phyloP scores from a whole-genome alignment of 2,329 filamentous ascomycete species.

The Epicoccum nigrum region DNA sequence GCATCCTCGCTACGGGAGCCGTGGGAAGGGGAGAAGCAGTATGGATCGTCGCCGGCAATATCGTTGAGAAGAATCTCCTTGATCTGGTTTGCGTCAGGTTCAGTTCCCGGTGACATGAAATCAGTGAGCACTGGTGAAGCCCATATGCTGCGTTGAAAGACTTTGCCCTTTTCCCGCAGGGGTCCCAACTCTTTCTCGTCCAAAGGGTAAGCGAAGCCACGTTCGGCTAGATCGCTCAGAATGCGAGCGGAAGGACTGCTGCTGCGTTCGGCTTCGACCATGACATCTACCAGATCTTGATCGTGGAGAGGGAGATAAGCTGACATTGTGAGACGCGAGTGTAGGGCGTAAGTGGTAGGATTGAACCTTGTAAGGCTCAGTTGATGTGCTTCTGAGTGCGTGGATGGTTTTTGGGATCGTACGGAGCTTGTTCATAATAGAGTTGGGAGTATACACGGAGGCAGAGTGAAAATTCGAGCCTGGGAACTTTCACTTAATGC shows the following conservation, averaged over 20 bases:
- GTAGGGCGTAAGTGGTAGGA: too few species aligned
- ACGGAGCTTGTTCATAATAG: too few species aligned
- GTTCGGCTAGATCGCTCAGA: constrained; percentile 1
- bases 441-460: too few species aligned
- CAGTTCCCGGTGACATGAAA: neutral
- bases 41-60: constrained; percentile 12
- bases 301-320: constrained; percentile 8
- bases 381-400: too few species aligned
- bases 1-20: constrained; percentile 10
- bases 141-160: constrained; percentile 4
- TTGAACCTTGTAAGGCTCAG: too few species aligned
- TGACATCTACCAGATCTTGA: constrained; percentile 19
- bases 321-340: neutral
- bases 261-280: constrained; percentile 13
- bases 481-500: too few species aligned
- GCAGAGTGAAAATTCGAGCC: too few species aligned
- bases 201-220: constrained; percentile 6
- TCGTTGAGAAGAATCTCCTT: constrained; percentile 10
- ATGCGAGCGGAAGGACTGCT: constrained; percentile 2
- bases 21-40: constrained; percentile 11
- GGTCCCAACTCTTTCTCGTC: constrained; percentile 9
- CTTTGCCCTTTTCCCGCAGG: constrained; percentile 6
- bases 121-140: constrained; percentile 11
- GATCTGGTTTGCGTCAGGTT: neutral
- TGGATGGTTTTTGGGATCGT: too few species aligned